Base-by-base conservation (phyloP, 768 basidiomycete species). In the Suillus plorans region DNA sequence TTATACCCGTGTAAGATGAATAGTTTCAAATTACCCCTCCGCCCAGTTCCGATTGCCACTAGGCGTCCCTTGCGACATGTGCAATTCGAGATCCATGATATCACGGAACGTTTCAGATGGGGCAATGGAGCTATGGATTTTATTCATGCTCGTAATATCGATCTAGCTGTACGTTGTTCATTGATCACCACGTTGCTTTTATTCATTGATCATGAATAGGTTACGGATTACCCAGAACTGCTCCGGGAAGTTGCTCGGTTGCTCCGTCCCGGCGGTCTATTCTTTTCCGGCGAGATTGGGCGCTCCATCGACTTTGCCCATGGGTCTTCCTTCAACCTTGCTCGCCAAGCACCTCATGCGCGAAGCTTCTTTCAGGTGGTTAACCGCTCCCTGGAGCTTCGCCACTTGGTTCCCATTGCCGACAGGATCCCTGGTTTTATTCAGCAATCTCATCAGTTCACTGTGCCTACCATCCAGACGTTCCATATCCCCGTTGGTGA, bases 31-130 rank as follows among this genome's bases (percentile, higher is more conserved):
- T 62, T n/a, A 20, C 22, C n/a, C 28, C 50, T 61, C 25, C 42
- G 13, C 71, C 13, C 71, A 93, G 91, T 90, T 34, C 91, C 91
- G 31, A 89, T 92, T 67, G 84, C 85, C 41, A 89, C 89, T 0
- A 81, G 85, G 66, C 85, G 84, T 66, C 89, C 89, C 1, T 82
- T 73, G 13, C 67, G 66, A 5, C 91, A 92, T 69, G 88, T 88
- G 18, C 79, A 79, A 16, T 91, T 91, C 71, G 87, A 89, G 72
- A 79, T 92, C 20, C 80, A 84, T 44, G 88, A 93, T 74, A 83
- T 88, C 63, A 87, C 84, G 64, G 73, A 77, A 49, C 78, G 71
- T 8, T 77, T 82, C 50, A 78, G 85, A 45, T 91, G 86, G 83
- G 64, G 64, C 52, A 80, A 83, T 42, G 80, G 76, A 2, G 80